A percentile compares a stretch with the other conserved stretches of the same genome.
These are phyloP conservation scores for Pyrrhoderma noxium DNA, from an alignment of 1,284 basidiomycete genomes.

Conservation along the genomic window DNA sequence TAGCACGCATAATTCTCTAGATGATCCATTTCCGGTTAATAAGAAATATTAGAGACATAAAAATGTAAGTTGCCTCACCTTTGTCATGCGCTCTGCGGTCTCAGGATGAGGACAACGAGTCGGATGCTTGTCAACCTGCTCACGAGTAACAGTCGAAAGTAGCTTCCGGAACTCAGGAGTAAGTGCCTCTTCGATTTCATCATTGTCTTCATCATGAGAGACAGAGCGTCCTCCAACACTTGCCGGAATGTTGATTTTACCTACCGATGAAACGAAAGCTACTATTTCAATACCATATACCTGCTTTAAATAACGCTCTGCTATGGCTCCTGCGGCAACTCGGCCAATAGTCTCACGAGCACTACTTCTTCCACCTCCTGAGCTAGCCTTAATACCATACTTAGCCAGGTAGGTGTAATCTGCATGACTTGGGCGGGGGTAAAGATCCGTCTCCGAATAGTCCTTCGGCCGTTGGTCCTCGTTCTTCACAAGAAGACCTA, in stretches of 20 bases:
- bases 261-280: constrained; percentile 94
- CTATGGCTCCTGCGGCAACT: constrained; percentile 97
- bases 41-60: constrained; percentile 1
- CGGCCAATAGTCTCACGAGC: constrained; percentile 97
- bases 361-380: constrained; percentile 89
- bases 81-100: constrained; percentile 86
- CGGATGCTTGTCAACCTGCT: constrained; percentile 80
- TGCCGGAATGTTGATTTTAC: constrained; percentile 79
- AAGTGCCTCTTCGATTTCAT: constrained; percentile 72
- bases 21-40: constrained; percentile 13
- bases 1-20: constrained; percentile 90
- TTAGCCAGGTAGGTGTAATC: constrained; percentile 99
- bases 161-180: constrained; percentile 81
- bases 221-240: constrained; percentile 34
- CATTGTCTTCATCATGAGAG: constrained; percentile 48
- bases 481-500: constrained; percentile 92
- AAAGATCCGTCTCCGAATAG: constrained; percentile 97
- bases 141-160: constrained; percentile 76
- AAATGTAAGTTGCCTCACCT: constrained; percentile 41
- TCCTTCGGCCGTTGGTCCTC: constrained; percentile 98
- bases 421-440: constrained; percentile 95
- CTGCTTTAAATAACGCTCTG: constrained; percentile 89
- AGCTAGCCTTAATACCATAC: constrained; percentile 95
- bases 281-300: constrained; percentile 93
- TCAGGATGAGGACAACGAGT: constrained; percentile 90